Evolutionary conservation across 2,329 filamentous ascomycete genomes (phyloP).

Genomic region (Chaetomium sp.): DNA sequence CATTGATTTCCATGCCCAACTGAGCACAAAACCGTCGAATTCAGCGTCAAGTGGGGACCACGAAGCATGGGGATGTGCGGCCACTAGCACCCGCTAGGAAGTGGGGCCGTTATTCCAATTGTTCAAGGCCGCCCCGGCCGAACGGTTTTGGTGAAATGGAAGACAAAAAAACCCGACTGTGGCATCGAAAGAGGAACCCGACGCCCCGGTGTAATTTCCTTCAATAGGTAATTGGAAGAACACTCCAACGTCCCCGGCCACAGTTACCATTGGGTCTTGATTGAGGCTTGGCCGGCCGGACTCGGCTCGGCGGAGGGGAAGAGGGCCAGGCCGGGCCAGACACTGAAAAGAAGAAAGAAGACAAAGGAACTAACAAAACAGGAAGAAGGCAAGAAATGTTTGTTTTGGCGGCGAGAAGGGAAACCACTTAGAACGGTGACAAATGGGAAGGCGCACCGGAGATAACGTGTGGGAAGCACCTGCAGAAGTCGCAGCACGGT

Average conservation of each 20-base stretch:
- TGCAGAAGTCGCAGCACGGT: neutral
- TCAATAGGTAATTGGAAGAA: no score
- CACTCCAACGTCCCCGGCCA: no score
- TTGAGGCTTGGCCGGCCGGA: no score
- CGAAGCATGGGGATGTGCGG: neutral
- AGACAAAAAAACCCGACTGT: no score
- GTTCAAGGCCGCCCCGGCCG: neutral
- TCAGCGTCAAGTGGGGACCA: neutral
- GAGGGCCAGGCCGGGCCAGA: neutral
- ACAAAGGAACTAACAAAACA: neutral
- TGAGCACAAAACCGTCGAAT: neutral
- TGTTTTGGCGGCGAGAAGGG: neutral
- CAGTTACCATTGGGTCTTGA: no score
- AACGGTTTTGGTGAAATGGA: neutral
- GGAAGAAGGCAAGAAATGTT: neutral
- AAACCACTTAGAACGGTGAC: neutral
- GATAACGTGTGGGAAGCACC: no score
- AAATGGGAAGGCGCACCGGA: neutral
- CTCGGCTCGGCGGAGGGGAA: no score
- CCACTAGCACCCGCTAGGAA: neutral
- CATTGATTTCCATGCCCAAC: no score
- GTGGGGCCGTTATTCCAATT: neutral
- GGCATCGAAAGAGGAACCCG: no score
- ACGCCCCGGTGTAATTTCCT: no score
- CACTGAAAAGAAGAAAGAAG: neutral